Conservation (phyloP, 441 rosid genomes). For the Macaranga tanarius region DNA sequence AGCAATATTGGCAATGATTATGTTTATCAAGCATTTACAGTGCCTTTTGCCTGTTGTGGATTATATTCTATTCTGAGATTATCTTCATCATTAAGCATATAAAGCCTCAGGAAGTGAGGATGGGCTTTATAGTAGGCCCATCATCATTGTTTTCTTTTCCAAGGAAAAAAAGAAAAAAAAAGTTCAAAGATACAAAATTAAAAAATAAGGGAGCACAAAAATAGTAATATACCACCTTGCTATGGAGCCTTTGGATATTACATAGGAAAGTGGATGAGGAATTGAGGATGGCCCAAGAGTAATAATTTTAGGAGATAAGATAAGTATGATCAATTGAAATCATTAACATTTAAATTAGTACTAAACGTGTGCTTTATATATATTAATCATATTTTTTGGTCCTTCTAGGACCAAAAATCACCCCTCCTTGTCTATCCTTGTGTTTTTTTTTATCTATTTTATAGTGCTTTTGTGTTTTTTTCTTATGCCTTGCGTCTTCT, state of each 20-base stretch:
- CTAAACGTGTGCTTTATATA: neutral
- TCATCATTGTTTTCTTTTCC: neutral
- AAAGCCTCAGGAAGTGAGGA: neutral
- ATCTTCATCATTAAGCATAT: neutral
- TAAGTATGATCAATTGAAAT: neutral
- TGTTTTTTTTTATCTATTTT: too few relatives aligned
- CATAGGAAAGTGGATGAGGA: slow-evolving; percentile 6
- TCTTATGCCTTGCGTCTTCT: too few relatives aligned
- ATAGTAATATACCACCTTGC: neutral
- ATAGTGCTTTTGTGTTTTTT: too few relatives aligned
- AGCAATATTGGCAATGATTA: neutral
- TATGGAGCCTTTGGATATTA: neutral
- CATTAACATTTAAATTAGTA: neutral
- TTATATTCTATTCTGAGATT: neutral
- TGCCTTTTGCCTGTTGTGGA: neutral
- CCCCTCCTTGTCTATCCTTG: too few relatives aligned
- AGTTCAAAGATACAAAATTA: neutral
- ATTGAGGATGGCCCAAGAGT: slow-evolving; percentile 15
- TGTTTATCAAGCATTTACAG: neutral
- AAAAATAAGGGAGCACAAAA: neutral
- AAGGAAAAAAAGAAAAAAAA: neutral
- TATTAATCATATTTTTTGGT: neutral
- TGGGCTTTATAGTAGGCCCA: slow-evolving; percentile 7
- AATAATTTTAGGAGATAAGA: slow-evolving; percentile 10
- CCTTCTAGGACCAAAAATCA: too few relatives aligned